Conservation (phyloP, 306 rosid species). For the Parietaria judaica region DNA sequence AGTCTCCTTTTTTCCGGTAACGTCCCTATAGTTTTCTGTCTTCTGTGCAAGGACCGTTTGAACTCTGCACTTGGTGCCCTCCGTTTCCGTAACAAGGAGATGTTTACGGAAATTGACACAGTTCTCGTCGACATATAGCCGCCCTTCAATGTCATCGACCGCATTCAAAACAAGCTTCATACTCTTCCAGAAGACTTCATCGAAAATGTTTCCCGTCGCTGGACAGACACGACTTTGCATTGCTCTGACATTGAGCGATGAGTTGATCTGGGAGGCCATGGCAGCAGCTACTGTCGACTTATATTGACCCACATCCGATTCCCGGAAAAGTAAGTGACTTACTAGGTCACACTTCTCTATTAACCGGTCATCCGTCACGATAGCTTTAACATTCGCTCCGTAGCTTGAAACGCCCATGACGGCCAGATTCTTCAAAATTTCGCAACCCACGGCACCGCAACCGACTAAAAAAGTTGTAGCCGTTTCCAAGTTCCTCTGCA, state of each 20-base stretch:
- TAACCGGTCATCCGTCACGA: slow-evolving; percentile 83
- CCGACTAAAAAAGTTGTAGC: slow-evolving; percentile 78
- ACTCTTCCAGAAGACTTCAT: slow-evolving; percentile 71
- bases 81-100: slow-evolving; percentile 94
- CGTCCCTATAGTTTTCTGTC: slow-evolving; percentile 91
- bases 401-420: slow-evolving; percentile 86
- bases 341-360: slow-evolving; percentile 94
- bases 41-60: slow-evolving; percentile 94
- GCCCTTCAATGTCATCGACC: slow-evolving; percentile 82
- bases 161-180: slow-evolving; percentile 72
- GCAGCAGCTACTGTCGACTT: slow-evolving; percentile 91
- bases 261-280: slow-evolving; percentile 59
- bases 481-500: slow-evolving; percentile 83
- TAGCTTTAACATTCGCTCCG: slow-evolving; percentile 52
- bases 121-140: slow-evolving; percentile 87
- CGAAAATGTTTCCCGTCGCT: slow-evolving; percentile 71
- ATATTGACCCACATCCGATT: slow-evolving; percentile 96
- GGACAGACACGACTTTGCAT: slow-evolving; percentile 72
- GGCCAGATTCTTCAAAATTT: slow-evolving; percentile 76
- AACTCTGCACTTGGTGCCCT: slow-evolving; percentile 92
- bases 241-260: slow-evolving; percentile 49
- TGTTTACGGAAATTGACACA: slow-evolving; percentile 93
- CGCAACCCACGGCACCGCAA: slow-evolving; percentile 94
- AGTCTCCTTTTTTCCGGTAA: no score
- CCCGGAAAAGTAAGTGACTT: slow-evolving; percentile 95